Conservation (phyloP, 176 grass and related monocot species). For the Saccharum officinarum region DNA sequence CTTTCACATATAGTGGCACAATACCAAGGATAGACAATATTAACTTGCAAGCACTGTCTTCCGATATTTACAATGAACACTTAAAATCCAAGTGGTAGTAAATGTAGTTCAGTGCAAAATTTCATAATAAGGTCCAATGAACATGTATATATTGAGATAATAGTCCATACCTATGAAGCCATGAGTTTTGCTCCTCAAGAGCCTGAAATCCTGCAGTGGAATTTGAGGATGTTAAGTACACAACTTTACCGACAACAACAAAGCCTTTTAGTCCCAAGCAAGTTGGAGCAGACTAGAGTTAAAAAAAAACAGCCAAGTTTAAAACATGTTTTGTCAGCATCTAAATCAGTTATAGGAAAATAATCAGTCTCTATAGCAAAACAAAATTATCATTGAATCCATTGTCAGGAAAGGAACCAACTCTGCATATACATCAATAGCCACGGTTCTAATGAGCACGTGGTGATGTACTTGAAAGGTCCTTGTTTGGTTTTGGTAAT, state of each 20-base stretch:
- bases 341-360: background rate
- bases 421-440: background rate
- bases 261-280: background rate
- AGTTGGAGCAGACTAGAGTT: background rate
- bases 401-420: background rate
- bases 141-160: background rate
- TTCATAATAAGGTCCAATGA: too few relatives aligned
- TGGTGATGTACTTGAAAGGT: background rate
- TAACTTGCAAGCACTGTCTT: too few relatives aligned
- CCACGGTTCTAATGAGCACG: too few relatives aligned
- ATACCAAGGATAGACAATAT: too few relatives aligned
- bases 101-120: too few relatives aligned
- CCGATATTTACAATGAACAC: too few relatives aligned
- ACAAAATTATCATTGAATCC: too few relatives aligned
- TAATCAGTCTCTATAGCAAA: background rate
- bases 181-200: slow-evolving; percentile 69
- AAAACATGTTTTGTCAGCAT: background rate
- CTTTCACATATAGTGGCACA: too few relatives aligned
- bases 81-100: too few relatives aligned
- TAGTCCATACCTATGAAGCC: slow-evolving; percentile 78
- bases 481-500: too few relatives aligned
- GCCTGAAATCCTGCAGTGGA: slow-evolving; percentile 61
- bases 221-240: background rate
- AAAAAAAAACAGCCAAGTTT: background rate
- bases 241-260: too few relatives aligned